Evolutionary conservation across 192 early-diverging fungal species (phyloP).

Genomic region (Coemansia sp.): DNA sequence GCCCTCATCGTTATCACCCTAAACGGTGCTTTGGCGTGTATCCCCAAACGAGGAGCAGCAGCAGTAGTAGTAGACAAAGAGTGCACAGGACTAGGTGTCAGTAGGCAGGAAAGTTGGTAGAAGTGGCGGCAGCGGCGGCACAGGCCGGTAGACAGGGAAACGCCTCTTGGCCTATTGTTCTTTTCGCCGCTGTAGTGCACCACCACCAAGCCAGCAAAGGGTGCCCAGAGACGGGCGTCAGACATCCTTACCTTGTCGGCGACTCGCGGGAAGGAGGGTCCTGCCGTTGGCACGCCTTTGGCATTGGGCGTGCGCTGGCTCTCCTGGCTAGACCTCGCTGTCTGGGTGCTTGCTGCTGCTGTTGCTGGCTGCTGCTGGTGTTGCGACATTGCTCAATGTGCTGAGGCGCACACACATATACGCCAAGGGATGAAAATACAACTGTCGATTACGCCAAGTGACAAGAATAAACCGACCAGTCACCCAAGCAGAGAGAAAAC

Average conservation of each 20-base stretch:
- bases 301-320: neutral
- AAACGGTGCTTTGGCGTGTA: neutral
- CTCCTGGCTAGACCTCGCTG: neutral
- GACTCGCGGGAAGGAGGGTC: constrained; percentile 19
- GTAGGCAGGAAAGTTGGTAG: neutral
- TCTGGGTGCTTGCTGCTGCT: neutral
- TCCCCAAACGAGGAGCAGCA: neutral
- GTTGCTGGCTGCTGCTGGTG: constrained; percentile 6
- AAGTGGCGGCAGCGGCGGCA: neutral
- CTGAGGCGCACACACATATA: neutral
- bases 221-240: neutral
- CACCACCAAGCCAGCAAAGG: too few relatives aligned
- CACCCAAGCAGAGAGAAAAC: too few relatives aligned
- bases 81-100: constrained; percentile 16
- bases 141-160: neutral
- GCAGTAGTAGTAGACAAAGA: neutral
- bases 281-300: neutral
- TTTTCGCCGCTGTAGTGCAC: neutral
- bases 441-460: too few relatives aligned
- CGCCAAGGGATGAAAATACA: too few relatives aligned
- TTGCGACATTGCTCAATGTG: neutral
- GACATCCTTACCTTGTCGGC: constrained; percentile 27
- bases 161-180: neutral
- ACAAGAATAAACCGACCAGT: too few relatives aligned
- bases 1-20: constrained; percentile 18